Evolutionary conservation across 768 basidiomycete species (phyloP).

Genomic region (Mycena latifolia): DNA sequence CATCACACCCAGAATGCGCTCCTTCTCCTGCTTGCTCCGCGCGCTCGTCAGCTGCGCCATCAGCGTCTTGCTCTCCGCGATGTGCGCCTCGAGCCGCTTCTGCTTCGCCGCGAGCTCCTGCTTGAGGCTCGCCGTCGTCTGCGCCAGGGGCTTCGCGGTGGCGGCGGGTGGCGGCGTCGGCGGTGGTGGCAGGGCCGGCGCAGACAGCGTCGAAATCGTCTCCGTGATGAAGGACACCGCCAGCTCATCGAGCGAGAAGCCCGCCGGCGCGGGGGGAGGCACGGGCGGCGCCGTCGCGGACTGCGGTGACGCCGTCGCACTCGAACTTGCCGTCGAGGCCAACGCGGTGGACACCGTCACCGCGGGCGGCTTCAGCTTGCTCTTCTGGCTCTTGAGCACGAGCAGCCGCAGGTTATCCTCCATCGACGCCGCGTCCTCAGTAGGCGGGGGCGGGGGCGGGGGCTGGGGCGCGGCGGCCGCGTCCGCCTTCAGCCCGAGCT

Average conservation of each 20-base stretch:
- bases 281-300: neutral
- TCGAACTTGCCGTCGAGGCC: constrained; percentile 1
- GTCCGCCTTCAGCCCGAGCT: constrained; percentile 42
- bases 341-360: constrained; percentile 9
- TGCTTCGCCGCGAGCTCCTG: constrained; percentile 61
- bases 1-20: constrained; percentile 57
- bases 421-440: constrained; percentile 39
- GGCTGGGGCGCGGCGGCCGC: neutral
- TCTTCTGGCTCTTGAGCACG: constrained; percentile 49
- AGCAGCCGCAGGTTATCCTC: constrained; percentile 56
- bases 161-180: constrained; percentile 14
- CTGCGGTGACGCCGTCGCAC: neutral
- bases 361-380: constrained; percentile 48
- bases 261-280: neutral
- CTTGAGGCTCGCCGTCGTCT: neutral
- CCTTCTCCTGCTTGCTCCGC: constrained; percentile 64
- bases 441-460: no score
- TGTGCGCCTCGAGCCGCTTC: constrained; percentile 61
- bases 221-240: constrained; percentile 71
- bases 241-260: constrained; percentile 58
- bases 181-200: constrained; percentile 4
- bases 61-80: constrained; percentile 64
- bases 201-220: constrained; percentile 58
- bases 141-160: neutral
- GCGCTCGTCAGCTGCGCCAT: constrained; percentile 61